Percentiles rank a stretch among this genome's conserved stretches.
Evolutionary conservation across 2,329 filamentous ascomycete species (phyloP).

Genomic region (Paramyrothecium sp.): DNA sequence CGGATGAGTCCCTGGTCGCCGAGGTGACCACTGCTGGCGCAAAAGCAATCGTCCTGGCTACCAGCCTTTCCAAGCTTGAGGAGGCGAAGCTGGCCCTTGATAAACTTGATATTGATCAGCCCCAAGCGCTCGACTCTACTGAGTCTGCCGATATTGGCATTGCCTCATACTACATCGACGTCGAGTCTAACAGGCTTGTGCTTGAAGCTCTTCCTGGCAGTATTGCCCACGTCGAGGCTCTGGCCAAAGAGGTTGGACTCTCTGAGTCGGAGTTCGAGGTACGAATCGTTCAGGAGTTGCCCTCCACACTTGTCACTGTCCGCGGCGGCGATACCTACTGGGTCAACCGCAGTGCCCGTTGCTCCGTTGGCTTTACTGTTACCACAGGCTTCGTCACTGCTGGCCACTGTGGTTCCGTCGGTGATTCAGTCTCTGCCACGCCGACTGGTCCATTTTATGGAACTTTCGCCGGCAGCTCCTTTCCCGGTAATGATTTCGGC

Average conservation of each 20-base stretch:
- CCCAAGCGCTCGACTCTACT: slow-evolving; percentile 10
- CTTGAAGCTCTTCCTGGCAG: slow-evolving; percentile 33
- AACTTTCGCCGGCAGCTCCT: slow-evolving; percentile 12
- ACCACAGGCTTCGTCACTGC: slow-evolving; percentile 38
- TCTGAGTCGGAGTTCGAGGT: slow-evolving; percentile 33
- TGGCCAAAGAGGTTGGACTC: slow-evolving; percentile 35
- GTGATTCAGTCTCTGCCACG: slow-evolving; percentile 21
- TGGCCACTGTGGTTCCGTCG: slow-evolving; percentile 38
- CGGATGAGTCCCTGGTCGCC: slow-evolving; percentile 30
- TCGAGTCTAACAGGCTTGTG: slow-evolving; percentile 37
- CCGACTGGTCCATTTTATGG: background rate
- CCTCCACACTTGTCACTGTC: slow-evolving; percentile 31
- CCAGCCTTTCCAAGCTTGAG: slow-evolving; percentile 35
- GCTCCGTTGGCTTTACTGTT: slow-evolving; percentile 39
- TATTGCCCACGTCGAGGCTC: slow-evolving; percentile 28
- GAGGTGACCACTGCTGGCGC: slow-evolving; percentile 34
- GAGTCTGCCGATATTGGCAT: slow-evolving; percentile 23
- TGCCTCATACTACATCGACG: slow-evolving; percentile 36
- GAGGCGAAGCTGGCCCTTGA: slow-evolving; percentile 40
- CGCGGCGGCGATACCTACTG: slow-evolving; percentile 35
- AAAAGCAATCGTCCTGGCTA: slow-evolving; percentile 28
- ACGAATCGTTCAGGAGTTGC: slow-evolving; percentile 26
- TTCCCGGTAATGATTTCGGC: slow-evolving; percentile 37
- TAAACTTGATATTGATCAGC: slow-evolving; percentile 29
- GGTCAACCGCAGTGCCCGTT: slow-evolving; percentile 29